phyloP scores from a whole-genome alignment of 345 rosid species.

The Pugionium cornutum region DNA sequence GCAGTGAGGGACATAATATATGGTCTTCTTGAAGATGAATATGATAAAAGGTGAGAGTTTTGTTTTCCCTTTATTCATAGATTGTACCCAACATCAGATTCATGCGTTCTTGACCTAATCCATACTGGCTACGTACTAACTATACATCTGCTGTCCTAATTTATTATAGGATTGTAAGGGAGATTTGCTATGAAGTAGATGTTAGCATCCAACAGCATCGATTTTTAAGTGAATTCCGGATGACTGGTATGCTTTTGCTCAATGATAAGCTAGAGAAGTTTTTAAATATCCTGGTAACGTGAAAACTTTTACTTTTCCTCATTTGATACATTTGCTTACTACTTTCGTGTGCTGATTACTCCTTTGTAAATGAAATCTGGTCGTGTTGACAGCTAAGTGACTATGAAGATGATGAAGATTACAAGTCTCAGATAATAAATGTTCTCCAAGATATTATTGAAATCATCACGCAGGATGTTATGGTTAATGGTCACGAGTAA shows the following conservation, averaged over 20 bases:
- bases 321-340: background rate
- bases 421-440: constrained; percentile 77
- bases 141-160: constrained; percentile 22
- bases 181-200: constrained; percentile 62
- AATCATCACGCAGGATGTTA: constrained; percentile 74
- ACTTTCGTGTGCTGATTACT: constrained; percentile 2
- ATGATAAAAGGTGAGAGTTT: constrained; percentile 59
- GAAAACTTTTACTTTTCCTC: constrained; percentile 7
- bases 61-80: background rate
- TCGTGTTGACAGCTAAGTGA: constrained; percentile 53
- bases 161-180: constrained; percentile 49
- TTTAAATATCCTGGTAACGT: constrained; percentile 64
- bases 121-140: constrained; percentile 17
- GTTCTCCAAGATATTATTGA: constrained; percentile 92
- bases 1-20: constrained; percentile 59
- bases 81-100: constrained; percentile 13
- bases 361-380: constrained; percentile 21
- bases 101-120: constrained; percentile 19
- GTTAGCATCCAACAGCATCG: constrained; percentile 45
- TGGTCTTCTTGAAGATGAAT: constrained; percentile 65
- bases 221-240: constrained; percentile 64
- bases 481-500: constrained; percentile 73
- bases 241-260: constrained; percentile 76
- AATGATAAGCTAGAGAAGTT: constrained; percentile 76
- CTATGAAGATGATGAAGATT: constrained; percentile 38